Conservation (phyloP, 192 early-diverging fungal genomes). For the Ambispora gerdemannii region DNA sequence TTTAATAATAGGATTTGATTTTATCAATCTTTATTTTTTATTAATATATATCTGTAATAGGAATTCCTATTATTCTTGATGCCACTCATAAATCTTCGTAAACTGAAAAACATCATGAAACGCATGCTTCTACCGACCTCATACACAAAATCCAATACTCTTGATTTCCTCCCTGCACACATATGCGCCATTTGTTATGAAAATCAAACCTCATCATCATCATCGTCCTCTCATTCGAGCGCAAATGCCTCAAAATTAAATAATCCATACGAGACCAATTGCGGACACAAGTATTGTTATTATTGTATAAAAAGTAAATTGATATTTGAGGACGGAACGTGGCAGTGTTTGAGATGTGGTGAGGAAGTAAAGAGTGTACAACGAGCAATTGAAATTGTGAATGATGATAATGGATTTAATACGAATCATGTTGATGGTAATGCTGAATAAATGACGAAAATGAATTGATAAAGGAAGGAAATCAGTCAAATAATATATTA, state of each 20-base stretch:
- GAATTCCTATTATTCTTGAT: conserved; percentile 87
- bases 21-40: too few relatives aligned
- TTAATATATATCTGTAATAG: conserved; percentile 38
- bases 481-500: too few relatives aligned
- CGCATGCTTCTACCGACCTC: conserved; percentile 48
- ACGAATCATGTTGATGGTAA: too few relatives aligned
- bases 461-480: too few relatives aligned
- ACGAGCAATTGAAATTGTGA: conserved; percentile 26
- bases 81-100: conserved; percentile 72
- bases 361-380: conserved; percentile 53
- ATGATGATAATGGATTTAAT: too few relatives aligned
- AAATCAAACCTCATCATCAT: conserved; percentile 33
- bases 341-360: conserved; percentile 78
- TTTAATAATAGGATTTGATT: neutral
- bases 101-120: conserved; percentile 48
- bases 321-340: conserved; percentile 67
- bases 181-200: conserved; percentile 81
- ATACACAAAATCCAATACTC: conserved; percentile 39
- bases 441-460: too few relatives aligned
- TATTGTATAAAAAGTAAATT: conserved; percentile 80
- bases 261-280: conserved; percentile 77
- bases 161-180: conserved; percentile 56
- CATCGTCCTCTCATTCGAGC: conserved; percentile 34
- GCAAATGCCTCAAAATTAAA: conserved; percentile 38
- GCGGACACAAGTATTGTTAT: conserved; percentile 88